Evolutionary conservation across 371 early-diverging fungal genomes (phyloP).

Genomic region (Mucor sp.): DNA sequence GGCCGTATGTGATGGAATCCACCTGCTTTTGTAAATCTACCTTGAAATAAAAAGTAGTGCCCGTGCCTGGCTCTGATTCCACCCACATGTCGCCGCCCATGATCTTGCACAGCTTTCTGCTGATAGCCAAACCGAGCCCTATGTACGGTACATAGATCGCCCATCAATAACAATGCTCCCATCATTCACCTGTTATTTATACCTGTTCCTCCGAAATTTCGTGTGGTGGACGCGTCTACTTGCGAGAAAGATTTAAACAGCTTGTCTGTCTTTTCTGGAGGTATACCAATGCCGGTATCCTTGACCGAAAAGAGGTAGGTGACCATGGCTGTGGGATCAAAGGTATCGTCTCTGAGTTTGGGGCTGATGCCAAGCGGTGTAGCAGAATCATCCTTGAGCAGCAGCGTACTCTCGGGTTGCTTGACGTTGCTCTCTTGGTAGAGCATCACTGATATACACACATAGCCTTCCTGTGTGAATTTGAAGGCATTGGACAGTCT

Average conservation of each 20-base stretch:
- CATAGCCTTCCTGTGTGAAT: slow-evolving; percentile 59
- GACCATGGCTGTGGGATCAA: neutral
- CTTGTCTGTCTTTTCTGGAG: slow-evolving; percentile 43
- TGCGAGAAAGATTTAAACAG: slow-evolving; percentile 67
- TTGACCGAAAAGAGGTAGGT: slow-evolving; percentile 41
- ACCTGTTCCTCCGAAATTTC: slow-evolving; percentile 59
- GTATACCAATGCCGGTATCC: slow-evolving; percentile 71
- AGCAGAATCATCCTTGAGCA: neutral
- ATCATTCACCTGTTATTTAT: neutral
- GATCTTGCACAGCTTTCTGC: slow-evolving; percentile 46
- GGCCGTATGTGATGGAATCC: slow-evolving; percentile 20
- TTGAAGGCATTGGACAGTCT: slow-evolving; percentile 64
- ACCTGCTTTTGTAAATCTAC: slow-evolving; percentile 28
- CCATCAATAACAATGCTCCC: too few relatives aligned
- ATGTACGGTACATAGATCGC: too few relatives aligned
- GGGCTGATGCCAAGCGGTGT: neutral
- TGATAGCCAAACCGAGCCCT: slow-evolving; percentile 42
- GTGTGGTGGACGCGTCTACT: slow-evolving; percentile 56
- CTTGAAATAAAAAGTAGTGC: slow-evolving; percentile 50
- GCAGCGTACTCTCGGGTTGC: neutral
- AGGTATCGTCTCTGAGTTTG: neutral
- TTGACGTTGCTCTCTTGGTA: neutral
- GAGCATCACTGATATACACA: slow-evolving; percentile 15
- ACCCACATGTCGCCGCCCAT: slow-evolving; percentile 63
- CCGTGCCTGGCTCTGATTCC: slow-evolving; percentile 44